Evolutionary conservation across 768 basidiomycete species (phyloP).

Genomic region (Xerocomus spinulosus): DNA sequence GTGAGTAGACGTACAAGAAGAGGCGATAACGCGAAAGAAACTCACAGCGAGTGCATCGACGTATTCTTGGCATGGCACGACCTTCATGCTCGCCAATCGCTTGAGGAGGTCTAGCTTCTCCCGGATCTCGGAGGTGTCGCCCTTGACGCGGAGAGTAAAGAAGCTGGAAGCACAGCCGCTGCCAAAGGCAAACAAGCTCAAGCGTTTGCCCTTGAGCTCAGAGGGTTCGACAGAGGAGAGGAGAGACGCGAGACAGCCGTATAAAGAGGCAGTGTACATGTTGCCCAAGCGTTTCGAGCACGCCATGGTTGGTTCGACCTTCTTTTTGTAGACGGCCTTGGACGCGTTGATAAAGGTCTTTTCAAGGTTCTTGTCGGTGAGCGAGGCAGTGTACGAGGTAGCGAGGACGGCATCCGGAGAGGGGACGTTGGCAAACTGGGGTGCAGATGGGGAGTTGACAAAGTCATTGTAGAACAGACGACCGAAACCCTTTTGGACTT

Average conservation of each 20-base stretch:
- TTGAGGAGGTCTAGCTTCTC: slow-evolving; percentile 77
- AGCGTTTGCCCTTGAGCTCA: slow-evolving; percentile 73
- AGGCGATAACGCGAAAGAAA: background rate
- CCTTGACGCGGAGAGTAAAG: slow-evolving; percentile 84
- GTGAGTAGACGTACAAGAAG: background rate
- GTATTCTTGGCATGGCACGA: slow-evolving; percentile 89
- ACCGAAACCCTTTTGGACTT: slow-evolving; percentile 95
- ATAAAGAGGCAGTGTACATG: slow-evolving; percentile 97
- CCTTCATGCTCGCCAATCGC: slow-evolving; percentile 80
- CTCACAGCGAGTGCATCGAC: slow-evolving; percentile 74
- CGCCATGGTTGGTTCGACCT: slow-evolving; percentile 78
- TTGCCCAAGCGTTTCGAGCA: slow-evolving; percentile 91
- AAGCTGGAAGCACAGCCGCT: slow-evolving; percentile 93
- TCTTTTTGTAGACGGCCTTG: slow-evolving; percentile 67
- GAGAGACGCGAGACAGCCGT: slow-evolving; percentile 88
- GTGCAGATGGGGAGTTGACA: slow-evolving; percentile 63
- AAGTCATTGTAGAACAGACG: slow-evolving; percentile 93
- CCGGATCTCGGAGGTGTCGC: slow-evolving; percentile 77
- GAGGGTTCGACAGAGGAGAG: slow-evolving; percentile 68
- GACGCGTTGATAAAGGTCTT: slow-evolving; percentile 86
- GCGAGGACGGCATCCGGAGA: slow-evolving; percentile 67
- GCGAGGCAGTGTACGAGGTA: slow-evolving; percentile 63
- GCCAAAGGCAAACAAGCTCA: slow-evolving; percentile 96
- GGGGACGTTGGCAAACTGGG: slow-evolving; percentile 67
- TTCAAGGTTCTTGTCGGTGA: slow-evolving; percentile 93